These are phyloP conservation scores for Harringtonia aguacate DNA, from an alignment of 2,329 filamentous ascomycete genomes.

Conservation along the genomic window DNA sequence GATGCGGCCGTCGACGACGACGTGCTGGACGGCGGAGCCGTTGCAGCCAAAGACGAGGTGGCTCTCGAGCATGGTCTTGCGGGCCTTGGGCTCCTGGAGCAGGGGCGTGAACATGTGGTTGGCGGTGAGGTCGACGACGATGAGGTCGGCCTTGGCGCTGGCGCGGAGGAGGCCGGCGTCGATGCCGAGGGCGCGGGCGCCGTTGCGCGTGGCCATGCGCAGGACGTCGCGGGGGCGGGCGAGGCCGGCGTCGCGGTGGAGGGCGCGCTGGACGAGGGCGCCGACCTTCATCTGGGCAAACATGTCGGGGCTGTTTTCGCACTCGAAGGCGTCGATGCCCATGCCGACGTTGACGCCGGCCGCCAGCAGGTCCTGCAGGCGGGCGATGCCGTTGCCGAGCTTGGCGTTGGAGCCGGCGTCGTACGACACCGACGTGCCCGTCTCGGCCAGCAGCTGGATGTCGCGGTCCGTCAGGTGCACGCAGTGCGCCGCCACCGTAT, in stretches of 20 bases:
- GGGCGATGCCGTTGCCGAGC: conserved; percentile 3
- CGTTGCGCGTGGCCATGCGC: conserved; percentile 4
- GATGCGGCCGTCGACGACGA: neutral
- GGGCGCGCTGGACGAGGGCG: conserved; percentile 2
- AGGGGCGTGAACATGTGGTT: conserved; percentile 6
- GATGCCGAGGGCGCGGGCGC: conserved; percentile 1
- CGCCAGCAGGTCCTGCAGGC: neutral
- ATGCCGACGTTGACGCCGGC: conserved; percentile 5
- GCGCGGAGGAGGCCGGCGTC: neutral
- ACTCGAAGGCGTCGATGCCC: conserved; percentile 5
- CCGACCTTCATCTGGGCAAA: conserved; percentile 5
- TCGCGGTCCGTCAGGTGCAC: conserved; percentile 3
- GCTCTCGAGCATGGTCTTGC: conserved; percentile 4
- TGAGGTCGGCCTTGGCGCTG: conserved; percentile 1
- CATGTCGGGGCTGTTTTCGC: conserved; percentile 5
- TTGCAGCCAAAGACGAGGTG: conserved; percentile 6
- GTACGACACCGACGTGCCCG: conserved; percentile 3
- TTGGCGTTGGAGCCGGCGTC: conserved; percentile 4
- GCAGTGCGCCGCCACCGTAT: conserved; percentile 3
- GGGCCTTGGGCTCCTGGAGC: neutral
- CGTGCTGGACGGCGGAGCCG: conserved; percentile 3
- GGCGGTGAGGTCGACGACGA: conserved; percentile 2
- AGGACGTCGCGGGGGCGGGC: neutral
- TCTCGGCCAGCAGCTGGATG: neutral
- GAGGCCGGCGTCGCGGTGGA: conserved; percentile 1